These are phyloP conservation scores for Laburnicola sp. DNA, from an alignment of 2,329 filamentous ascomycete species.

Conservation along the genomic window DNA sequence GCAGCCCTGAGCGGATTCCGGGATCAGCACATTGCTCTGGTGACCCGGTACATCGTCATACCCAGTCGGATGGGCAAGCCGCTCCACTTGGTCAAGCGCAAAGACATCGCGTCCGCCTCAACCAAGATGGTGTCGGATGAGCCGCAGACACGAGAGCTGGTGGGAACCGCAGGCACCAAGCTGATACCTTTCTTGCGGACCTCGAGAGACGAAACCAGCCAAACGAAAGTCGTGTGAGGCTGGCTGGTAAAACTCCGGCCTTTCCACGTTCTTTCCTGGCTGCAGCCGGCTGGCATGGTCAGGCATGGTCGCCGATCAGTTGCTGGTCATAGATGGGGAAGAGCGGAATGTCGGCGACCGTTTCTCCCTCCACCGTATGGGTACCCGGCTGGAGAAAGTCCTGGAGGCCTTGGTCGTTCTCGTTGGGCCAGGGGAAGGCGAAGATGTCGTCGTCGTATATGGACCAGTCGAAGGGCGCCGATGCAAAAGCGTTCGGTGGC, in stretches of 20 bases:
- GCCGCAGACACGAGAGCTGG: slow-evolving; percentile 44
- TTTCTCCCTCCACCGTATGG: slow-evolving; percentile 31
- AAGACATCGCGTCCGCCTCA: slow-evolving; percentile 53
- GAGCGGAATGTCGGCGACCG: slow-evolving; percentile 37
- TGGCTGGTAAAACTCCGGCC: slow-evolving; percentile 3
- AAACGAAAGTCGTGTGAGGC: slow-evolving; percentile 34
- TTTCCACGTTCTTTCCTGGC: too few relatives aligned
- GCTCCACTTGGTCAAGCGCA: slow-evolving; percentile 24
- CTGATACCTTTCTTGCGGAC: slow-evolving; percentile 58
- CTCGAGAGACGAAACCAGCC: slow-evolving; percentile 56
- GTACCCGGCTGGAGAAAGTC: slow-evolving; percentile 38
- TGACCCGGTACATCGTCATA: slow-evolving; percentile 57
- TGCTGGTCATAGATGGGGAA: slow-evolving; percentile 39
- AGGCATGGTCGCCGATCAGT: slow-evolving; percentile 15
- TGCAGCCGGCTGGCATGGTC: too few relatives aligned
- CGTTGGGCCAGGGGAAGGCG: slow-evolving; percentile 33
- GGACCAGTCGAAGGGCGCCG: slow-evolving; percentile 31
- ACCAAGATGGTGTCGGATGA: slow-evolving; percentile 39
- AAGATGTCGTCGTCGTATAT: slow-evolving; percentile 40
- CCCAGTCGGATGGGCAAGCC: slow-evolving; percentile 40
- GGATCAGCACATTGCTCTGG: slow-evolving; percentile 57
- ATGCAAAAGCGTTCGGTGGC: slow-evolving; percentile 9
- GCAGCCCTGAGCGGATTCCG: slow-evolving; percentile 52
- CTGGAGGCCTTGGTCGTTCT: slow-evolving; percentile 37
- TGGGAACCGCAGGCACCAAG: slow-evolving; percentile 57